Conservation (phyloP, 768 basidiomycete species). For the Lentinula lateritia region DNA sequence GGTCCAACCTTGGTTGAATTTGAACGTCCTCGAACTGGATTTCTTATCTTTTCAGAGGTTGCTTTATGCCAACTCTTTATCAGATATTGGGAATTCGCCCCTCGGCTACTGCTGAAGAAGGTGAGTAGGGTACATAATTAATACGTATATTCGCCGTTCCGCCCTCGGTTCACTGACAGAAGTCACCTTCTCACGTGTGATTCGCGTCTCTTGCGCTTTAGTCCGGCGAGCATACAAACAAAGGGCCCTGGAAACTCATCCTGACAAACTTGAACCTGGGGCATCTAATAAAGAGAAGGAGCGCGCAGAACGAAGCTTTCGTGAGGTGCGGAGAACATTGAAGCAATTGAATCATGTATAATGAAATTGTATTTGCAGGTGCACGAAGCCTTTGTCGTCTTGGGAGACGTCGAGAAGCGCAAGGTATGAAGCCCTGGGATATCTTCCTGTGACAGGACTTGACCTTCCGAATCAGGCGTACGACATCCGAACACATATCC, state of each 20-base stretch:
- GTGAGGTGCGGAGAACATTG: constrained; percentile 38
- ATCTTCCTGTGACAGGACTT: constrained; percentile 2
- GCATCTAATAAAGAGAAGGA: constrained; percentile 47
- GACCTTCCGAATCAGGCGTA: constrained; percentile 32
- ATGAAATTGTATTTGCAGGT: constrained; percentile 33
- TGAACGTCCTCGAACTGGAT: neutral
- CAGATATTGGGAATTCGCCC: constrained; percentile 1
- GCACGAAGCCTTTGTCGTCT: constrained; percentile 54
- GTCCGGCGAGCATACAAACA: constrained; percentile 66
- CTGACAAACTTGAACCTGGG: constrained; percentile 59
- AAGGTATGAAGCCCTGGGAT: constrained; percentile 31
- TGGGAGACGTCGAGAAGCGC: constrained; percentile 51
- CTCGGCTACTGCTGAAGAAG: constrained; percentile 1
- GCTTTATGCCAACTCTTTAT: neutral
- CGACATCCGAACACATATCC: constrained; percentile 33
- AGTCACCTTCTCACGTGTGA: neutral
- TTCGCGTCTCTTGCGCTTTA: constrained; percentile 15
- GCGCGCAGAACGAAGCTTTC: constrained; percentile 53
- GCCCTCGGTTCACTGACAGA: too few species aligned
- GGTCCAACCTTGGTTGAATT: neutral
- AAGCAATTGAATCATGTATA: neutral
- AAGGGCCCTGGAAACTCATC: constrained; percentile 66
- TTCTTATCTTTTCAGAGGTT: neutral
- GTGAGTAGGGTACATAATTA: neutral
- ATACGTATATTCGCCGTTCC: constrained; percentile 1